These are phyloP conservation scores for Bonia amplexicaulis DNA, from an alignment of 176 grass and related monocot genomes.

Conservation along the genomic window DNA sequence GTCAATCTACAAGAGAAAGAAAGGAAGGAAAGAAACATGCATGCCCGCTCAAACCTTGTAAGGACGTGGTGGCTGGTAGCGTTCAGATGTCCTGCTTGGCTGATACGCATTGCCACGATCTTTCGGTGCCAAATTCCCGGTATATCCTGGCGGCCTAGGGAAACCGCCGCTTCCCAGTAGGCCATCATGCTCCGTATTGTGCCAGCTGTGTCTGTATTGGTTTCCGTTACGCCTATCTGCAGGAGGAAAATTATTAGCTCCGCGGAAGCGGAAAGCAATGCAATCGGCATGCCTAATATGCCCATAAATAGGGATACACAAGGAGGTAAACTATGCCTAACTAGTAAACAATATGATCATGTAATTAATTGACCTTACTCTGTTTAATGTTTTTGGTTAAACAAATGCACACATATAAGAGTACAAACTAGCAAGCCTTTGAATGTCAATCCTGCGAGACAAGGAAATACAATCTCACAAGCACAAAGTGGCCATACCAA, in stretches of 20 bases:
- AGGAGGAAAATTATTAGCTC: slow-evolving; percentile 14
- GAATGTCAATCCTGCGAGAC: not conserved
- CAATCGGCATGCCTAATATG: not conserved
- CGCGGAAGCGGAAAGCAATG: not conserved
- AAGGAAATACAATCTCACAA: not conserved
- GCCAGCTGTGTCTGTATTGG: slow-evolving; percentile 58
- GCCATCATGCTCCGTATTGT: slow-evolving; percentile 82
- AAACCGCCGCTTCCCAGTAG: slow-evolving; percentile 84
- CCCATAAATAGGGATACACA: not conserved
- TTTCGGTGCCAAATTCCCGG: slow-evolving; percentile 39
- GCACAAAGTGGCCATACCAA: not conserved
- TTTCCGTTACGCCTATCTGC: slow-evolving; percentile 61
- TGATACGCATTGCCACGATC: slow-evolving; percentile 52
- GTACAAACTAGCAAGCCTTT: not conserved
- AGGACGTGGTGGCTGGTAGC: slow-evolving; percentile 93
- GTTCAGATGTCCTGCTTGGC: slow-evolving; percentile 63
- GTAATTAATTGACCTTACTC: not conserved
- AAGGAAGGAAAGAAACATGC: not conserved
- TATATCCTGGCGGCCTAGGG: slow-evolving; percentile 64
- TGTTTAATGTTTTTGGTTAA: not conserved
- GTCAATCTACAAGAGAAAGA: not conserved
- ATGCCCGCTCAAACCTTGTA: slow-evolving; percentile 46
- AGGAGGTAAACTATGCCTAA: not conserved
- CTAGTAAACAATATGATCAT: not conserved
- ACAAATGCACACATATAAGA: not conserved